Percentiles rank a stretch among this genome's conserved stretches.
Conservation (phyloP, 305 asterid species). For the Monarda citriodora region DNA sequence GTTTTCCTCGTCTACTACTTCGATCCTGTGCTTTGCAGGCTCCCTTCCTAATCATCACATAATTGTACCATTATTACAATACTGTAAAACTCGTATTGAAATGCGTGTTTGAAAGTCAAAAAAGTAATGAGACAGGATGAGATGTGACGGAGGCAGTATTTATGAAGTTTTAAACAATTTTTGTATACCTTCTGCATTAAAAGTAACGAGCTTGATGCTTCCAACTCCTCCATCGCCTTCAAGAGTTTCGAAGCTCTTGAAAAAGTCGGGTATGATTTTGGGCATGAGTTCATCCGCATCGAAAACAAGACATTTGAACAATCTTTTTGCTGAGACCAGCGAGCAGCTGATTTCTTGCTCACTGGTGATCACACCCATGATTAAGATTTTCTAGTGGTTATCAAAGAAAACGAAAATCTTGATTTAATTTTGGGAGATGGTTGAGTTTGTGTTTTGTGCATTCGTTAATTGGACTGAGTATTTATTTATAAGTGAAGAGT, state of each 20-base stretch:
- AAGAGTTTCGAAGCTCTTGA: slow-evolving; percentile 37
- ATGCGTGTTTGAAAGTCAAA: too few species aligned
- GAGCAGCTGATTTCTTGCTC: slow-evolving; percentile 34
- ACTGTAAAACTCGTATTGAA: too few species aligned
- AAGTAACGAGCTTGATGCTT: slow-evolving; percentile 39
- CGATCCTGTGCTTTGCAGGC: slow-evolving; percentile 28
- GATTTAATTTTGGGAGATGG: too few species aligned
- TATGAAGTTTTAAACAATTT: not conserved
- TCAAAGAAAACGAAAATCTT: not conserved
- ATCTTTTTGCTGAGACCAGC: slow-evolving; percentile 31
- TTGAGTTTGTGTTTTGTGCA: slow-evolving; percentile 14
- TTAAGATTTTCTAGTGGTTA: not conserved
- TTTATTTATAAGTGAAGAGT: slow-evolving; percentile 25
- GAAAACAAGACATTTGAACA: slow-evolving; percentile 40
- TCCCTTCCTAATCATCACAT: not conserved
- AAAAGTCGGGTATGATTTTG: slow-evolving; percentile 36
- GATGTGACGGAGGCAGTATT: too few species aligned
- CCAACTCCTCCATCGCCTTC: slow-evolving; percentile 73
- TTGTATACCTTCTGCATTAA: slow-evolving; percentile 44
- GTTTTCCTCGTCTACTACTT: slow-evolving; percentile 43
- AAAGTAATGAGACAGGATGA: too few species aligned
- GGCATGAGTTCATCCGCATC: slow-evolving; percentile 47
- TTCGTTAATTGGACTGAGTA: not conserved
- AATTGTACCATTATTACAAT: not conserved
- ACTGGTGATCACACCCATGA: slow-evolving; percentile 35